phyloP scores from a whole-genome alignment of 306 rosid species.

The Quercus robur region DNA sequence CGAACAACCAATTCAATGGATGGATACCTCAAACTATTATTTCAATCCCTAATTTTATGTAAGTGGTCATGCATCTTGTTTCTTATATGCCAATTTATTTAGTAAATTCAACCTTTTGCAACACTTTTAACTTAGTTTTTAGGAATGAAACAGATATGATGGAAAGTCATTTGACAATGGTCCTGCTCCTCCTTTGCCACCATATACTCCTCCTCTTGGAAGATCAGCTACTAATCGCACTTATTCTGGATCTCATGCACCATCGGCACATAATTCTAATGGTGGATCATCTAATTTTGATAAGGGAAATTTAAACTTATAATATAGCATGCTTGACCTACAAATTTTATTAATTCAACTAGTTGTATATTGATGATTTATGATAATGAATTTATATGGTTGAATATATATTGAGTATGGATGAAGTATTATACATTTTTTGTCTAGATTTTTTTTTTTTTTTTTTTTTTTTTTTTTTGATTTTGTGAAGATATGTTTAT shows the following conservation, averaged over 20 bases:
- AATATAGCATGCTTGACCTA: too few species aligned
- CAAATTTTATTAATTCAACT: too few species aligned
- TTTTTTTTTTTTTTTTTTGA: too few species aligned
- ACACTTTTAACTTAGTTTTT: conserved; percentile 28
- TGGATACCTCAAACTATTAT: conserved; percentile 78
- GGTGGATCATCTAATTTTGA: too few species aligned
- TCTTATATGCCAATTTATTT: conserved; percentile 17
- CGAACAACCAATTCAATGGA: conserved; percentile 80
- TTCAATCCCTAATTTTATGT: conserved; percentile 70
- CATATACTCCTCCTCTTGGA: conserved; percentile 53
- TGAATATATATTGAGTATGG: too few species aligned
- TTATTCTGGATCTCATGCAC: not conserved
- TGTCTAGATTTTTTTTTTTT: too few species aligned
- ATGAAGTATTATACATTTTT: too few species aligned
- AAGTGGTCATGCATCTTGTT: conserved; percentile 27
- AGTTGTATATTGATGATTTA: too few species aligned
- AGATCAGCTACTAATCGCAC: conserved; percentile 35
- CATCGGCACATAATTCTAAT: too few species aligned
- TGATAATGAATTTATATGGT: too few species aligned
- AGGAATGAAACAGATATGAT: conserved; percentile 45
- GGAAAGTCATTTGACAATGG: conserved; percentile 76
- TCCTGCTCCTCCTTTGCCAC: conserved; percentile 81
- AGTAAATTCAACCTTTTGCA: conserved; percentile 14
- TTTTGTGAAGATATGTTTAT: too few species aligned
- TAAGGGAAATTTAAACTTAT: too few species aligned